Base-by-base conservation (phyloP, 805 yeast genomes). In the Yamadazyma insecticola region DNA sequence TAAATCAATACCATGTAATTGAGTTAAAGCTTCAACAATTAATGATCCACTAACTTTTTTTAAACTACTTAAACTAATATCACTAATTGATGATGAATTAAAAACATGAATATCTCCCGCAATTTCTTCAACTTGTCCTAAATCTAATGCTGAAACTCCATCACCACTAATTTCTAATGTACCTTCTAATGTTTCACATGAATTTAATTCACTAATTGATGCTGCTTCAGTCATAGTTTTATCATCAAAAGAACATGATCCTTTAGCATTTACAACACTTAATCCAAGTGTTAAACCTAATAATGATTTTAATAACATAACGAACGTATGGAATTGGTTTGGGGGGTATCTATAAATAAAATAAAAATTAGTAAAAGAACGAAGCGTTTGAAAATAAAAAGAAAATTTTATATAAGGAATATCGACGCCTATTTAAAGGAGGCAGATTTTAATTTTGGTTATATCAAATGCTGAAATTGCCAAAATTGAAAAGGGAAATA, bases 171-270 rank as follows among this genome's bases (percentile, higher is more conserved):
- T 48, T 39, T 60, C 55, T 33, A 65, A 60, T 29, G 48, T 44
- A 30, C 71, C 71, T 16, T 53, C 60, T 36, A 65, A 53, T 14
- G 69, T 64, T n/a, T 63, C 57, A 45, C 71, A 65, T 8, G 67
- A 40, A 37, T 51, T 56, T 32, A 65, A 47, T 30, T 39, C 44
- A 20, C 52, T 36, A 21, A 61, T 44, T 16, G 57, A 67, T 25
- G 63, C 46, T 20, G 67, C 52, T n/a, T 57, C 67, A 15, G 64
- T 52, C 35, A 65, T 51, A 36, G 67, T 60, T 30, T 60, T 56
- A 18, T 39, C 46, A 36, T 60, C 55, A 37, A 58, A 57, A 10
- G 69, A 61, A 45, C 71, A 65, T n/a, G 51, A 39, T 32, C 38
- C 34, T 23, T 48, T 18, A 15, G 36, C 18, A 4, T 32, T 6